Evolutionary conservation across 2,329 filamentous ascomycete genomes (phyloP).

Genomic region (Conoideocrella luteorostrata): DNA sequence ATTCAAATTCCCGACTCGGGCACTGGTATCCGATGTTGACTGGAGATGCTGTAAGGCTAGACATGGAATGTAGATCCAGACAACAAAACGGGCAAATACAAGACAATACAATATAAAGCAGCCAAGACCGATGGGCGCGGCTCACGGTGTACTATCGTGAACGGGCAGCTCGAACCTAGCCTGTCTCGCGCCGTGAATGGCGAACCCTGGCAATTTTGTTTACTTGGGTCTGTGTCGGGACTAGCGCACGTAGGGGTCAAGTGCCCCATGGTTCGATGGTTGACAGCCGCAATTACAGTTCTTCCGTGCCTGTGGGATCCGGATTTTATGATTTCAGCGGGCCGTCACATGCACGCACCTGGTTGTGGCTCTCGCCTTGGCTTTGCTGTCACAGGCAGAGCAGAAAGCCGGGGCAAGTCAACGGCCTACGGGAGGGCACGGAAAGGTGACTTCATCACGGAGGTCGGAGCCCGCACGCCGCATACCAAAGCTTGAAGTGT

Average conservation of each 20-base stretch:
- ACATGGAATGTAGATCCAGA: slow-evolving; percentile 4
- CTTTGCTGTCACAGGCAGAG: neutral
- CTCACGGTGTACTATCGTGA: neutral
- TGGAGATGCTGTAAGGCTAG: neutral
- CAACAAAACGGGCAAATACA: no score
- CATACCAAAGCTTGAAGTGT: no score
- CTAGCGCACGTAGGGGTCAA: slow-evolving; percentile 14
- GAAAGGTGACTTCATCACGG: slow-evolving; percentile 5
- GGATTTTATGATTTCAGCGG: neutral
- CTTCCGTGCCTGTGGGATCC: slow-evolving; percentile 7
- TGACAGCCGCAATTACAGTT: slow-evolving; percentile 9
- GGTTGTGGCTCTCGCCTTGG: neutral
- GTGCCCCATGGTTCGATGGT: no score
- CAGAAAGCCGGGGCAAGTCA: neutral
- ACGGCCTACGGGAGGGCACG: neutral
- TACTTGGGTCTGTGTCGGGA: slow-evolving; percentile 20
- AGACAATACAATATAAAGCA: no score
- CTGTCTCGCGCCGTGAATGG: slow-evolving; percentile 3
- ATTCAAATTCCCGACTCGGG: neutral
- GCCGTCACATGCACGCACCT: slow-evolving; percentile 3
- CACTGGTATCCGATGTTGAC: neutral
- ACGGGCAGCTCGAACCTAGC: neutral
- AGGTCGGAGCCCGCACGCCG: no score
- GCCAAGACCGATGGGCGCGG: slow-evolving; percentile 7
- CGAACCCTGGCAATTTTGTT: slow-evolving; percentile 17